Evolutionary conservation across 768 basidiomycete species (phyloP).

Genomic region (Auricularia auricula-judae): DNA sequence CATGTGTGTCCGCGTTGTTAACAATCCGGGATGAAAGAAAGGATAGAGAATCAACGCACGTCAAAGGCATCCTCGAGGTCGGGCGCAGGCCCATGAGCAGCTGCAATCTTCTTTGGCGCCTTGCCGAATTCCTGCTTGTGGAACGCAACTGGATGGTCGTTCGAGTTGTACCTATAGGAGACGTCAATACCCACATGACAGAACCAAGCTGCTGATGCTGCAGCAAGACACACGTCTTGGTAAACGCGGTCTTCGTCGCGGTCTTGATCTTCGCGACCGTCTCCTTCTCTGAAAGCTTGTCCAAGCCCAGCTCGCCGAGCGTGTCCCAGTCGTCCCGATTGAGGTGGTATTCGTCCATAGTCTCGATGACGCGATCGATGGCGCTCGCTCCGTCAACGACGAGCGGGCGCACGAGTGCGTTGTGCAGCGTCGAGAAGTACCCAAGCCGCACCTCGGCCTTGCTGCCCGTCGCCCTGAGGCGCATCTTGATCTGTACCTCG

Average conservation of each 20-base stretch:
- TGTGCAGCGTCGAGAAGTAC: constrained; percentile 83
- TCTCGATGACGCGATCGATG: constrained; percentile 69
- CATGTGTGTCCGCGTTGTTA: neutral
- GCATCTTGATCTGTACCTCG: constrained; percentile 93
- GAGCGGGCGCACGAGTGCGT: constrained; percentile 70
- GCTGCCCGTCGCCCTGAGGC: constrained; percentile 85
- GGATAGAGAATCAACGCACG: constrained; percentile 28
- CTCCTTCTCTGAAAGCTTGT: constrained; percentile 56
- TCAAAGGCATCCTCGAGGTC: constrained; percentile 91
- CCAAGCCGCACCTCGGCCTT: constrained; percentile 81
- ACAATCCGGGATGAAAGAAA: neutral
- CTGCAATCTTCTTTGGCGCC: constrained; percentile 64
- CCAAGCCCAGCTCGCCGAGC: constrained; percentile 86
- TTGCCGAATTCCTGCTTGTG: constrained; percentile 78
- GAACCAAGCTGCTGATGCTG: neutral
- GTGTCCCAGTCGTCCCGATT: constrained; percentile 96
- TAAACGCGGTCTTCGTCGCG: constrained; percentile 75
- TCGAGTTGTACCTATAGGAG: constrained; percentile 64
- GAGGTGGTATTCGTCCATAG: constrained; percentile 91
- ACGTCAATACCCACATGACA: neutral
- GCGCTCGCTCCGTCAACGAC: constrained; percentile 57
- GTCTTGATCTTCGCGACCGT: constrained; percentile 77
- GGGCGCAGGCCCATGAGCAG: constrained; percentile 48
- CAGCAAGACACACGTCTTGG: constrained; percentile 51
- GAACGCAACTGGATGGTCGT: constrained; percentile 91